Evolutionary conservation across 352 stramenopile species (phyloP), one percentile per base, ranked within the genome.

Genomic region (Pilasporangium apinafurcum): DNA sequence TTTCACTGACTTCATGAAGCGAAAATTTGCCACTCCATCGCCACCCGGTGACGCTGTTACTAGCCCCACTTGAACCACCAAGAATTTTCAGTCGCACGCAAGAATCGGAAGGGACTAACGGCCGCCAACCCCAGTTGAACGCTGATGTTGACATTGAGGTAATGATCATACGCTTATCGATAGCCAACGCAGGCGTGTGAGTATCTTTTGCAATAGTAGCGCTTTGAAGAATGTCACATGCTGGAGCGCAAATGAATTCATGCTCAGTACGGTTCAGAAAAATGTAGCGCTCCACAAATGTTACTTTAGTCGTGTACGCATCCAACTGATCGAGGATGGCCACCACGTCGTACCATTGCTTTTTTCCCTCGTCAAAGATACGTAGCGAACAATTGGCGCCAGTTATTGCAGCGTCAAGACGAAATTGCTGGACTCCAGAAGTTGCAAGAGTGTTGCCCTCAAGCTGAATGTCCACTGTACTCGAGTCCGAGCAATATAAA

Each of bases 1-100:
- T 88, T 48, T 93, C 83, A 30, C 80, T 87, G 16, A 92, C 79
- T 28, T 94, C 75, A 25, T 92, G 75, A 0, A 94, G 53, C 1
- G 79, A 90, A 14, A 95, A 69, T 18, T 84, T 85, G 22, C 82
- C 83, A 24, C 79, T 92, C 76, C 80, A 94, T 25, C 78, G 56
- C 59, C 73, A 92, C 0, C 68, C 74, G 0, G 61, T 62, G 5
- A 68, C 53, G 22, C 62, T 65, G 5, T 44, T 45, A 3, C 62
- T 55, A 4, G 53, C 56, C 3, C 27, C 44, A 16, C n/a, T 59
- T 5, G 33, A 26, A 21, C 22, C 41, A 2, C 40, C 39, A 25
- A 56, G 65, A 2, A 90, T 50, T 49, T 84, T 89, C 7, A 90
- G 36, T 1, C 76, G 78, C 24, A 95, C 67, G 4, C 68, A 83